Evolutionary conservation across 1,284 basidiomycete species (phyloP), one percentile per base, ranked within the genome.

Genomic region (Trichosporon ovoides): DNA sequence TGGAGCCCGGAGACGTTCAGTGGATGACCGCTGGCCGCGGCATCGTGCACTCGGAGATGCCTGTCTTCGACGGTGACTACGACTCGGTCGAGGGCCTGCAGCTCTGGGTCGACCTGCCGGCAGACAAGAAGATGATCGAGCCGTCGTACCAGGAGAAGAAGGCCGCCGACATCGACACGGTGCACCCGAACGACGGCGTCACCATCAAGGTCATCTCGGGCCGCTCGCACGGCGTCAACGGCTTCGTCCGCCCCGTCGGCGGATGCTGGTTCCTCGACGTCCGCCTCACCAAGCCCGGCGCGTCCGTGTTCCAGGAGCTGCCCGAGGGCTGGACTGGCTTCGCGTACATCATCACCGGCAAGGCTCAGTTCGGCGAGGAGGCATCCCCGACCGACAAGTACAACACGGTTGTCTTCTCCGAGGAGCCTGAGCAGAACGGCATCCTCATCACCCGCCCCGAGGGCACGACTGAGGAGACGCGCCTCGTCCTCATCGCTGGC

Each of bases 211-310:
- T 98, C 38, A 89, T 98, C 64, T 90, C 88, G 60, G 95, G 95
- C 13, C 86, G 87, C 72, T 89, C 88, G 60, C 84, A 92, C 66
- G 91, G 89, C 10, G 82, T 88, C 11, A 57, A 87, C 70, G 93
- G 90, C 2, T 91, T 91, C 18, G 92, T 98, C 28, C 81, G 87
- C 54, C 88, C 91, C 0, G 83, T 94, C 4, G 93, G 92, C 14
- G 92, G 91, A 2, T 94, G 92, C 76, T 93, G 91, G 88, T 97
- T 87, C 77, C 86, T 95, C 79, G 91, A 96, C 73, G 79, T 89
- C 60, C 84, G 80, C 59, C 86, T 95, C 72, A 80, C 82, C 55
- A 81, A 81, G 58, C 82, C 85, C 20, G 84, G 83, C 4, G 80
- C 81, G n/a, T 80, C 77, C 16, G 81, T 91, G 18, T 96, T 91